Evolutionary conservation across 352 stramenopile species (phyloP), one percentile per base, ranked within the genome.

Genomic region (Blastocystis sp.): DNA sequence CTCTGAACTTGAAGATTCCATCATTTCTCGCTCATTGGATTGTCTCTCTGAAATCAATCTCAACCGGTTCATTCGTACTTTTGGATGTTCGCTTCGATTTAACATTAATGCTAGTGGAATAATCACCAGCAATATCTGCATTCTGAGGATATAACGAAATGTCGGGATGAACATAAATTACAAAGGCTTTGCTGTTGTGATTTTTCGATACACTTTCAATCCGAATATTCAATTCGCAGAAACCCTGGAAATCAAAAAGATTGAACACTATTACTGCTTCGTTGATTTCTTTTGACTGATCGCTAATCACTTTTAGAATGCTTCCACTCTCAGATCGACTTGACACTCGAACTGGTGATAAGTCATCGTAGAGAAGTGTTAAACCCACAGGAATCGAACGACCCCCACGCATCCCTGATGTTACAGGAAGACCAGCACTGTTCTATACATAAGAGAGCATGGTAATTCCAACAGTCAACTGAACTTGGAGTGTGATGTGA

Each of bases 151-250:
- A 63, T 6, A 80, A 35, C 6, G 69, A 35, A 49, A 80, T 24
- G 35, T 80, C 52, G 12, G 69, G 69, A 27, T 80, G 49, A 1
- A 80, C 32, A 52, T 27, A 80, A 52, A 80, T 80, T 3, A 80
- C 51, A 49, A 80, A 80, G 12, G 43, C 21, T 37, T 80, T 80
- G 69, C 69, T 80, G 43, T 80, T 80, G 69, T 80, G 69, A 24
- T 80, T 80, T 54, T 80, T 80, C n/a, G 69, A 80, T 11, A 80
- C 69, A 37, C 69, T 80, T 49, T 80, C 69, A 49, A 80, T 80
- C 0, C 69, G 69, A 14, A 80, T 49, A 52, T 80, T 80, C 19
- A 80, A 27, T 14, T 80, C 43, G 21, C 69, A 80, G 24, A 29
- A 58, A 32, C 69, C 69, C 69, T 80, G 16, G 14, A 16, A 29